A percentile compares a stretch with the other conserved stretches of the same genome.
Conservation (phyloP, 2,329 filamentous ascomycete genomes). For the Fusarium sp. region DNA sequence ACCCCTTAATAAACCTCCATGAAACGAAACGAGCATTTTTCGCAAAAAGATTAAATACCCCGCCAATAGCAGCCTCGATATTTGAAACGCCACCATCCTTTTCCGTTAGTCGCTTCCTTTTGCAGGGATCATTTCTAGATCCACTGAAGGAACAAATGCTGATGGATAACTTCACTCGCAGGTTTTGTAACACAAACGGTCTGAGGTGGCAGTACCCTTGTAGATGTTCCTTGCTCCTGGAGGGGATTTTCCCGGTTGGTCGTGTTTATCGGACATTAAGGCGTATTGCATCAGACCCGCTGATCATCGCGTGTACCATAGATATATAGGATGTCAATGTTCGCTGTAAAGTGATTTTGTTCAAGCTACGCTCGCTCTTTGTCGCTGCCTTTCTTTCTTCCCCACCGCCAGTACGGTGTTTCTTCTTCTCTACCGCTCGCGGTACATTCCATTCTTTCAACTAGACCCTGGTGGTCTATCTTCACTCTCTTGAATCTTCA, state of each 20-base stretch:
- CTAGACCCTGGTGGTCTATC: constrained; percentile 34
- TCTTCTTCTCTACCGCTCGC: constrained; percentile 14
- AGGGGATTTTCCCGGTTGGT: background rate
- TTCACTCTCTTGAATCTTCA: background rate
- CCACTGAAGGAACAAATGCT: background rate
- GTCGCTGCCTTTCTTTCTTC: constrained; percentile 17
- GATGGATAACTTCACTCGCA: background rate
- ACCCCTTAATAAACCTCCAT: constrained; percentile 14
- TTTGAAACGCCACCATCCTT: constrained; percentile 23
- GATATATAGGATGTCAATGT: background rate
- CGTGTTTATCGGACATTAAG: constrained; percentile 23
- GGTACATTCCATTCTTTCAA: constrained; percentile 26
- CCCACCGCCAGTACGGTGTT: constrained; percentile 27
- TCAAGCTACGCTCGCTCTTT: constrained; percentile 17
- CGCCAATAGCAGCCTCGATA: constrained; percentile 27
- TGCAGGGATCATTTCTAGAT: background rate
- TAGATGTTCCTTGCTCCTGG: background rate
- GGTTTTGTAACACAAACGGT: constrained; percentile 14
- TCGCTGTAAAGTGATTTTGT: background rate
- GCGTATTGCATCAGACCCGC: background rate
- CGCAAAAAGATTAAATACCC: background rate
- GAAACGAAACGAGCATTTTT: constrained; percentile 23
- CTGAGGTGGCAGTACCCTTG: background rate
- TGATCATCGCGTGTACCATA: background rate
- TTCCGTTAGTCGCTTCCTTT: constrained; percentile 21